Base-by-base conservation (phyloP, 768 basidiomycete species). In the Suillus subaureus region DNA sequence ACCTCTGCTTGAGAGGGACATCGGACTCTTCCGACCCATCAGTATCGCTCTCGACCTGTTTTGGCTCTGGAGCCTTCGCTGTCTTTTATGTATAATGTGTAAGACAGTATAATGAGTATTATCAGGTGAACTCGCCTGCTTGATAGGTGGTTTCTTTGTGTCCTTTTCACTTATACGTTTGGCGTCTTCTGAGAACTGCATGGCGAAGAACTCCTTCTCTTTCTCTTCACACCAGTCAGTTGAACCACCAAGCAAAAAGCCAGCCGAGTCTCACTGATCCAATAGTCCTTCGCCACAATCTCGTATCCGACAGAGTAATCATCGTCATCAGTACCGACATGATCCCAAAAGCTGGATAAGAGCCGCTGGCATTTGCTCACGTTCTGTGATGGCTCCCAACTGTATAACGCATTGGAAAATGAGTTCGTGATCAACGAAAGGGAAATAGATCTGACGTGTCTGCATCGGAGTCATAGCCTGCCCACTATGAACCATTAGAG, bases 311-410 rank as follows among this genome's bases (percentile, higher is more conserved):
- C 64, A 12, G 67, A 52, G 74, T 89, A 89, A 69, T 89, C 87
- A 0, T 80, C 58, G 61, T 89, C 72, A 65, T 91, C 87, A 21
- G 73, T 72, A 1, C 89, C 89, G 23, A 91, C 69, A 61, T 89
- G 81, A 6, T 75, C 71, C 88, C 88, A 89, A 72, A 92, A 92
- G 67, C 86, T 87, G n/a, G 73, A 66, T 31, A 91, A 75, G 18
- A 92, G 79, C 23, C 87, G 82, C 18, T 83, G 75, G 71, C 91
- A 92, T 33, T 81, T 78, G 42, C 72, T 68, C 16, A 92, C 79
- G 71, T 92, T 90, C 8, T 75, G 76, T 61, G 81, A 76, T 13
- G 91, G 91, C 65, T 92, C 91, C 90, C 90, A 92, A 69, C 91
- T 92, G 64, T 31, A n/a, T 66, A 52, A 18, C 1, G n/a, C 23